Conservation (phyloP, 2,329 filamentous ascomycete species). For the Penicillium sp. region DNA sequence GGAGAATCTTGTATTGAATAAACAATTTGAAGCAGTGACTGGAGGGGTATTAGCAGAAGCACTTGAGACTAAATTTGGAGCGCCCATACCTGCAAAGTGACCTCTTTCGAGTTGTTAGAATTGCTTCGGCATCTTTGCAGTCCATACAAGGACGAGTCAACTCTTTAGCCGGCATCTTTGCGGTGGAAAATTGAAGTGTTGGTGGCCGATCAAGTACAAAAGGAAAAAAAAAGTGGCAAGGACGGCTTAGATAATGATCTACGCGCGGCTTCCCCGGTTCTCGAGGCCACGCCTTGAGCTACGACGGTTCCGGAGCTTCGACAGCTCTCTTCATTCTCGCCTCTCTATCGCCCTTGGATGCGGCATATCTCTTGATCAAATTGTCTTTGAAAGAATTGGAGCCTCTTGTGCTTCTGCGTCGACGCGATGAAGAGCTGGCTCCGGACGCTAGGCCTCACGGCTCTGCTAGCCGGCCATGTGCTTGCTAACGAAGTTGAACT, state of each 20-base stretch:
- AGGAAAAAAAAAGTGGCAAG: slow-evolving; percentile 16
- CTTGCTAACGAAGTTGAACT: slow-evolving; percentile 48
- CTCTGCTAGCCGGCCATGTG: slow-evolving; percentile 37
- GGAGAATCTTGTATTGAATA: slow-evolving; percentile 73
- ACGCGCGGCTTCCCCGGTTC: slow-evolving; percentile 19
- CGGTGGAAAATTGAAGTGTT: neutral
- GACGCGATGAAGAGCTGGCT: slow-evolving; percentile 43
- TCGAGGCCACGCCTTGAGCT: slow-evolving; percentile 18
- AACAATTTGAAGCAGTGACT: slow-evolving; percentile 77
- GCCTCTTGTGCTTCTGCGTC: slow-evolving; percentile 26
- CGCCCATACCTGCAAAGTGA: slow-evolving; percentile 57
- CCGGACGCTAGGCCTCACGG: slow-evolving; percentile 36
- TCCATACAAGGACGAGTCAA: slow-evolving; percentile 50
- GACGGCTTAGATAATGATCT: slow-evolving; percentile 30
- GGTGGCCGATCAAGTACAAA: neutral
- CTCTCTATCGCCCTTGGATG: slow-evolving; percentile 18
- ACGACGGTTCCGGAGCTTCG: slow-evolving; percentile 11
- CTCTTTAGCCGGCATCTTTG: slow-evolving; percentile 34
- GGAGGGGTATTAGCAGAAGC: slow-evolving; percentile 12
- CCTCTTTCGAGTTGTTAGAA: slow-evolving; percentile 57
- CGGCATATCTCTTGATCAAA: slow-evolving; percentile 11
- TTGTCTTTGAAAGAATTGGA: slow-evolving; percentile 20
- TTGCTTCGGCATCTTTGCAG: slow-evolving; percentile 53
- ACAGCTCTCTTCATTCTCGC: neutral
- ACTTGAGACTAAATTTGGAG: slow-evolving; percentile 4